Percentiles rank a stretch among this genome's conserved stretches.
phyloP scores from a whole-genome alignment of 1,284 basidiomycete species.

The Irpex rosettiformis region DNA sequence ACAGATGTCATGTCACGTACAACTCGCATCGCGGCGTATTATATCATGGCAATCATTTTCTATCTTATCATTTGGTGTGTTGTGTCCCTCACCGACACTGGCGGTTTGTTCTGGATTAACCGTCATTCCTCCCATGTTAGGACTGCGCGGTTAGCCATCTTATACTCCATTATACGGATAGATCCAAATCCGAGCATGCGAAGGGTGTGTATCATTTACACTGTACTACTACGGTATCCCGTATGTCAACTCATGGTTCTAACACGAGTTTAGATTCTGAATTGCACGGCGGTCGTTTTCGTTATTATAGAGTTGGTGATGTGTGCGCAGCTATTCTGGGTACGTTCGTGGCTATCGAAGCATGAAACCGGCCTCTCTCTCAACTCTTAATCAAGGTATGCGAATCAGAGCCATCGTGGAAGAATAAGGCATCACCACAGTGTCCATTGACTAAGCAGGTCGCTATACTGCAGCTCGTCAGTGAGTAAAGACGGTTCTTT shows the following conservation, averaged over 20 bases:
- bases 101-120: background rate
- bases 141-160: constrained; percentile 40
- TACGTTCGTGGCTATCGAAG: background rate
- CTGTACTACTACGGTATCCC: background rate
- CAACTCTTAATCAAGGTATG: constrained; percentile 25
- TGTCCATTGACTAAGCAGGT: constrained; percentile 35
- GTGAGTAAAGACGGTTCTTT: constrained; percentile 25
- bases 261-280: constrained; percentile 21
- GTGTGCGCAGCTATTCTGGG: constrained; percentile 36
- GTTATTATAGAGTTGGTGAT: constrained; percentile 29
- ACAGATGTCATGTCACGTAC: constrained; percentile 20
- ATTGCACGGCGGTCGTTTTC: constrained; percentile 30
- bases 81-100: too few relatives aligned
- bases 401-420: constrained; percentile 34
- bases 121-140: background rate
- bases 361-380: background rate
- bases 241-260: constrained; percentile 18
- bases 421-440: constrained; percentile 31
- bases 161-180: constrained; percentile 46
- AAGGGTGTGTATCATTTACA: constrained; percentile 1
- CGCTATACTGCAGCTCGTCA: constrained; percentile 36
- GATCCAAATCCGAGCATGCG: constrained; percentile 24
- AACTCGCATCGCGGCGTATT: constrained; percentile 35
- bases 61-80: constrained; percentile 40
- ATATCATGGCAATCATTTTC: constrained; percentile 40